Evolutionary conservation across 2,329 filamentous ascomycete species (phyloP).

Genomic region (Pezicula neosporulosa): DNA sequence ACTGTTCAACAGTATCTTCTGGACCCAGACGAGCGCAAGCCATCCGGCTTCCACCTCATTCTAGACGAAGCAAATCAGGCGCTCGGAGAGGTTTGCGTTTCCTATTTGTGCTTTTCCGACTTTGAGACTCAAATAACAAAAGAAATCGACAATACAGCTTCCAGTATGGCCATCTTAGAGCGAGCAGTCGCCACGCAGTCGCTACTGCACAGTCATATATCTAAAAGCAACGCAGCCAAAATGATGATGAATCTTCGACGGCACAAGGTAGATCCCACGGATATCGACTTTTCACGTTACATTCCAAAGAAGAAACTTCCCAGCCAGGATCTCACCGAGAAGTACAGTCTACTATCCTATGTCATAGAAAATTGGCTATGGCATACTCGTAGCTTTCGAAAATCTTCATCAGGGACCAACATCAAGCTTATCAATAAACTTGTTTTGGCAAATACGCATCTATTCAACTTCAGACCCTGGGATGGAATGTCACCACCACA

Average conservation of each 20-base stretch:
- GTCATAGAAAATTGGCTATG: neutral
- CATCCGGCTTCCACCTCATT: slow-evolving; percentile 3
- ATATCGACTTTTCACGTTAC: neutral
- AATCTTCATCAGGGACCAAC: neutral
- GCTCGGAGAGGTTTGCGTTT: slow-evolving; percentile 11
- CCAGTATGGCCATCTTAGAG: neutral
- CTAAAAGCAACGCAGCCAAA: neutral
- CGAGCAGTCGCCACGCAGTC: neutral
- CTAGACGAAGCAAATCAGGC: slow-evolving; percentile 5
- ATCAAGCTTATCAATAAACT: neutral
- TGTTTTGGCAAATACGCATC: neutral
- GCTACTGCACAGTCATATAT: neutral
- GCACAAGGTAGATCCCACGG: neutral
- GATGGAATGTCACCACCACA: neutral
- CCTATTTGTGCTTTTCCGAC: slow-evolving; percentile 12
- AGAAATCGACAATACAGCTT: neutral
- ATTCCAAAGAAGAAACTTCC: neutral
- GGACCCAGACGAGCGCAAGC: neutral
- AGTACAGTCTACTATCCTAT: neutral
- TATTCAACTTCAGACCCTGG: neutral
- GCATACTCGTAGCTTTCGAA: neutral
- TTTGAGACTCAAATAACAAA: slow-evolving; percentile 9
- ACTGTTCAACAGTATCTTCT: slow-evolving; percentile 15
- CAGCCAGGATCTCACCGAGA: neutral
- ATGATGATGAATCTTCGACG: neutral